Conservation (phyloP, 225 moss, liverwort and hornwort genomes). For the Ulota crispa region DNA sequence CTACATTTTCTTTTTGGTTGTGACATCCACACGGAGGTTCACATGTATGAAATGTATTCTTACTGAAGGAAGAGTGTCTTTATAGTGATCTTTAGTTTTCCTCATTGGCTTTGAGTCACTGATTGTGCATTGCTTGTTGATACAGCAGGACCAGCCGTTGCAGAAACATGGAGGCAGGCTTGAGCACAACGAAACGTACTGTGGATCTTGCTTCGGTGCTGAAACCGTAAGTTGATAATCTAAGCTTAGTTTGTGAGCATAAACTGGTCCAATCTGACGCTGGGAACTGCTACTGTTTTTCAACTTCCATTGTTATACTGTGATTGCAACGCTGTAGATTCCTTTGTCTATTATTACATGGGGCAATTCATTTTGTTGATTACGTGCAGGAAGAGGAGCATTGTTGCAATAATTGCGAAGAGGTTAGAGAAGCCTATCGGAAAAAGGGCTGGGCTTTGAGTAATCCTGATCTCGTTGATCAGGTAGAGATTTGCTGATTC, state of each 20-base stretch:
- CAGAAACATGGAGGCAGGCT: slow-evolving; percentile 95
- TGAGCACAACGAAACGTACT: slow-evolving; percentile 82
- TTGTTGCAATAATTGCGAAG: slow-evolving; percentile 96
- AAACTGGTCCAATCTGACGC: neutral
- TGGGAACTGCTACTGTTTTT: neutral
- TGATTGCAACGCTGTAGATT: neutral
- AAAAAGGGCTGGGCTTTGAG: slow-evolving; percentile 95
- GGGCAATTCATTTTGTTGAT: slow-evolving; percentile 12
- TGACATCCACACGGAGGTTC: slow-evolving; percentile 8
- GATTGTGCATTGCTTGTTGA: slow-evolving; percentile 3
- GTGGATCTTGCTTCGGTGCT: slow-evolving; percentile 98
- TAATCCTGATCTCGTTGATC: slow-evolving; percentile 88
- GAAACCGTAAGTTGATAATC: slow-evolving; percentile 56
- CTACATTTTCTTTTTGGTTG: neutral
- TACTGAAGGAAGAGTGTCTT: neutral
- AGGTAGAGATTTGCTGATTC: slow-evolving; percentile 43
- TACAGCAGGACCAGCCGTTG: slow-evolving; percentile 81
- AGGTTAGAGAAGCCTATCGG: slow-evolving; percentile 94
- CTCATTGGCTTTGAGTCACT: neutral
- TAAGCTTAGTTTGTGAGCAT: neutral
- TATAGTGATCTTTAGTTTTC: neutral
- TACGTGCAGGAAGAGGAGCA: slow-evolving; percentile 69
- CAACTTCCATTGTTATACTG: neutral
- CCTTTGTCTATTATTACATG: neutral
- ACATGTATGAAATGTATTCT: neutral